Conservation (phyloP, 768 basidiomycete genomes). For the Tylopilus subfusipes region DNA sequence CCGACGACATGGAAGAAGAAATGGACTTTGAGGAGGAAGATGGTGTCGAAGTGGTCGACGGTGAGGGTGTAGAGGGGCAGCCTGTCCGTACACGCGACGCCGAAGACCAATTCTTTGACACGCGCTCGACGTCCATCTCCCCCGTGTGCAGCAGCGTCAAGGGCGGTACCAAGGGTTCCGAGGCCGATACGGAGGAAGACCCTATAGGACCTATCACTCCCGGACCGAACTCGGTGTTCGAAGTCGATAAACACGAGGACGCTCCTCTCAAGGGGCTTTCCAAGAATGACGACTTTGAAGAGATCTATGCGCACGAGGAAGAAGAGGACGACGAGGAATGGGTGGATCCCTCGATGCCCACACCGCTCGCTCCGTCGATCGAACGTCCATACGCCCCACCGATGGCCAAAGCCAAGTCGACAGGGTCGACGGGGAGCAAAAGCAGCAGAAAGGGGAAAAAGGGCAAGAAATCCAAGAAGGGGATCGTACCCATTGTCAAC, state of each 20-base stretch:
- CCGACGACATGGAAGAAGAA: constrained; percentile 69
- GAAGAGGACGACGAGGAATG: constrained; percentile 51
- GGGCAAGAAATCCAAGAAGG: constrained; percentile 37
- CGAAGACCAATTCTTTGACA: constrained; percentile 54
- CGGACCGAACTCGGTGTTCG: constrained; percentile 41
- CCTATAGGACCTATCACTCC: constrained; percentile 69
- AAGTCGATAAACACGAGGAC: constrained; percentile 21
- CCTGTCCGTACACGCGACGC: constrained; percentile 29
- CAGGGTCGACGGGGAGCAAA: constrained; percentile 25
- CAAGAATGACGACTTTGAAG: constrained; percentile 27
- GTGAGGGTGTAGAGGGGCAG: constrained; percentile 28
- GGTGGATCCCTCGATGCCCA: constrained; percentile 62
- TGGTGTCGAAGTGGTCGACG: constrained; percentile 31
- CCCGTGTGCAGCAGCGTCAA: constrained; percentile 38
- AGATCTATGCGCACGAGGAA: constrained; percentile 29
- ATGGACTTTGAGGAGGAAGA: constrained; percentile 52
- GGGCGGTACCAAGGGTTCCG: constrained; percentile 44
- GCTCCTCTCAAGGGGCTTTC: constrained; percentile 22
- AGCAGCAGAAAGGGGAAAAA: constrained; percentile 30
- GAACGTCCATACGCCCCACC: constrained; percentile 28
- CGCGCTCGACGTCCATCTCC: constrained; percentile 43
- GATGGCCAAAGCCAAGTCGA: constrained; percentile 25
- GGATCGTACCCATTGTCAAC: constrained; percentile 38
- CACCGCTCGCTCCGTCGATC: constrained; percentile 28
- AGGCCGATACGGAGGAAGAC: constrained; percentile 70